Base-by-base conservation (phyloP, 768 basidiomycete species). In the Brasilioporus rufonigricans region DNA sequence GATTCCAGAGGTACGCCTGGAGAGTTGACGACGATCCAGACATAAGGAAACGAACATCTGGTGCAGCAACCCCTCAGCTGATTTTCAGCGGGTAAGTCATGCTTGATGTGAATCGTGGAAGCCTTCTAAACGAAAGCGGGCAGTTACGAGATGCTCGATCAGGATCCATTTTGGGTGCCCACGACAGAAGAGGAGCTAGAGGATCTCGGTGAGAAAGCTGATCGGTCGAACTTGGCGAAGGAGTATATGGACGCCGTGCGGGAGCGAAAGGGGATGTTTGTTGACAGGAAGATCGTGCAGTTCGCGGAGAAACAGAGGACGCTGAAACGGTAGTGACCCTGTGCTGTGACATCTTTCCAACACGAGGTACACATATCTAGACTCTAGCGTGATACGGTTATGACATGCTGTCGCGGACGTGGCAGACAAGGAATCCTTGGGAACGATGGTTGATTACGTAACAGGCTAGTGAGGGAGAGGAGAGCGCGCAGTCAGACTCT, bases 231-330 rank as follows among this genome's bases (percentile, higher is more conserved):
- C 71, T 75, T 98, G n/a, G 97, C 96, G 0, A 93, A 93, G 64
- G 81, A 75, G 18, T 98, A 98, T 61, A 88, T 97, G 85, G 94
- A 98, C 61, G 77, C 72, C 0, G 96, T 98, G 29, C 80, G 96
- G 62, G 89, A 87, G 62, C 78, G 96, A 26, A 98, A 98, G 66
- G 97, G 97, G 5, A 81, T 98, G 84, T 96, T 95, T 70, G 89
- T 97, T 8, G 93, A 98, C 71, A 77, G 85, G 60, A 98, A 98
- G 75, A 87, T 97, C 29, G 93, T 99, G 1, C 90, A 96, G 66
- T 87, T 86, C 67, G 96, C 97, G 4, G 97, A 98, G 76, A 98
- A 98, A 76, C 97, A 98, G 74, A 80, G 96, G 69, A 98, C 97
- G 26, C 70, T 86, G 61, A 87, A 86, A 64, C 76, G 81, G 62